Evolutionary conservation across 2,329 filamentous ascomycete genomes (phyloP).

Genomic region (Basipetospora chlamydospora): DNA sequence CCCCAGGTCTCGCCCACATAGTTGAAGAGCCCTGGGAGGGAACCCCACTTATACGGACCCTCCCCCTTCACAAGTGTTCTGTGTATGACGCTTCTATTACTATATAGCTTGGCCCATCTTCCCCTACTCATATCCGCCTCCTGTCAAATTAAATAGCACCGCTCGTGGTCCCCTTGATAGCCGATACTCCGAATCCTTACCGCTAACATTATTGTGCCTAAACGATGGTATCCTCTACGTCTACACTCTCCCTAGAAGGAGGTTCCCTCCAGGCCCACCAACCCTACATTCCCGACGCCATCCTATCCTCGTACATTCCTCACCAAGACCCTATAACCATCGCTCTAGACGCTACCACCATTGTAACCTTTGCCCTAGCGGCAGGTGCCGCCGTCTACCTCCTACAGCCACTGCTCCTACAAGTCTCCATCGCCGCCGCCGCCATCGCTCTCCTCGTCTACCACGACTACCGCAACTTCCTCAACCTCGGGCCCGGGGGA

Average conservation of each 20-base stretch:
- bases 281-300: not conserved
- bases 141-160: no score
- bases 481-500: constrained; percentile 65
- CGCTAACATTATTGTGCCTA: no score
- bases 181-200: no score
- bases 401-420: constrained; percentile 30
- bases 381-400: constrained; percentile 39
- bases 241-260: not conserved
- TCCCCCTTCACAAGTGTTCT: no score
- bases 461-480: constrained; percentile 62
- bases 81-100: no score
- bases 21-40: no score
- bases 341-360: constrained; percentile 34
- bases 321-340: constrained; percentile 34
- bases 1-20: no score
- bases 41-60: no score
- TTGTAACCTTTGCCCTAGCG: constrained; percentile 27
- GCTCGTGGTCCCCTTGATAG: no score
- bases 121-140: no score
- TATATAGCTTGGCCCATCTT: no score
- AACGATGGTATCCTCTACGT: no score
- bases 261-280: not conserved
- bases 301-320: not conserved
- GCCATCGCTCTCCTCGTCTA: constrained; percentile 38
- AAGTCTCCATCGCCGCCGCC: constrained; percentile 33